Percentiles rank a stretch among this genome's conserved stretches.
phyloP scores from a whole-genome alignment of 2,329 filamentous ascomycete species.

The Trichoderma harzianum region DNA sequence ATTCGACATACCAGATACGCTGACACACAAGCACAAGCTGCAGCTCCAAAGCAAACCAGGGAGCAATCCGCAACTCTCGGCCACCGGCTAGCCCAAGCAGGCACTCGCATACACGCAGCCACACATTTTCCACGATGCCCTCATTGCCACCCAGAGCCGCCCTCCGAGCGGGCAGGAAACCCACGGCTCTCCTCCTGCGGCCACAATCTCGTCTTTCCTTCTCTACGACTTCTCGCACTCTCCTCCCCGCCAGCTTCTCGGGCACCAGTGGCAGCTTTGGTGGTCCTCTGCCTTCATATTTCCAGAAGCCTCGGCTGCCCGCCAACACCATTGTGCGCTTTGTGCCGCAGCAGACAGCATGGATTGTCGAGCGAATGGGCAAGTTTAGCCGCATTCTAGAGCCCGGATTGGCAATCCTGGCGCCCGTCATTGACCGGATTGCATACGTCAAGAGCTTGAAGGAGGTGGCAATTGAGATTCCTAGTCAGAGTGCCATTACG shows the following conservation, averaged over 20 bases:
- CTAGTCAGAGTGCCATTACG: constrained; percentile 95
- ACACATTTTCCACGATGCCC: constrained; percentile 23
- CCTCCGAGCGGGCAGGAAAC: constrained; percentile 23
- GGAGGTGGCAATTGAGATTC: constrained; percentile 94
- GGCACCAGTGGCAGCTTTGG: constrained; percentile 25
- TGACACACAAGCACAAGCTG: not conserved
- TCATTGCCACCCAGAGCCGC: constrained; percentile 31
- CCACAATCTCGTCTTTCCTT: constrained; percentile 27
- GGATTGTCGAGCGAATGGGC: constrained; percentile 99
- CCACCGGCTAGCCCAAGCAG: not conserved
- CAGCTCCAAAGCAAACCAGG: not conserved
- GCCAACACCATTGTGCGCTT: constrained; percentile 95
- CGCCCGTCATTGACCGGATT: constrained; percentile 91
- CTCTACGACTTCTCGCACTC: constrained; percentile 30
- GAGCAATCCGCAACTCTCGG: not conserved
- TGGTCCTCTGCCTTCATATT: constrained; percentile 64
- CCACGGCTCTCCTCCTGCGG: not conserved
- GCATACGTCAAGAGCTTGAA: constrained; percentile 98
- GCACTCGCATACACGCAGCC: not conserved
- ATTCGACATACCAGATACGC: not conserved
- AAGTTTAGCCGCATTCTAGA: constrained; percentile 92
- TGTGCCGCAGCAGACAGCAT: constrained; percentile 98
- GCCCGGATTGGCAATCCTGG: constrained; percentile 82
- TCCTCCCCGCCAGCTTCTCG: constrained; percentile 33
- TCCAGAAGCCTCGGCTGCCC: constrained; percentile 70